A percentile compares a stretch with the other conserved stretches of the same genome.
Conservation (phyloP, 129 eudicot genomes). For the Flaveria trinervia region DNA sequence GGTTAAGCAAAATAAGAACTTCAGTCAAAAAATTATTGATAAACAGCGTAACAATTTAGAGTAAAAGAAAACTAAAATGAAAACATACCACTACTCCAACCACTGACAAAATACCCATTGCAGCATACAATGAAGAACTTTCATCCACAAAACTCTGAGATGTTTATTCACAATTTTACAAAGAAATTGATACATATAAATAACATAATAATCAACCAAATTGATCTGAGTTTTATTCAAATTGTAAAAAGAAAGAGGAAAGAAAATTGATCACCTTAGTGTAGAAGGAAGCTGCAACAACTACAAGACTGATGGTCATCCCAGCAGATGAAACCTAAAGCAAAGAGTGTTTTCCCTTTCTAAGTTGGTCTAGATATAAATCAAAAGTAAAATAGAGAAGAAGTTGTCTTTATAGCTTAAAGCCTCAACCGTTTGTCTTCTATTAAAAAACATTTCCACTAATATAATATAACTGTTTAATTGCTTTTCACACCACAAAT, state of each 20-base stretch:
- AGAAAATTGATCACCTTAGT: conserved; percentile 52
- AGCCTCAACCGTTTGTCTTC: neutral
- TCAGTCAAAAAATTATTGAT: neutral
- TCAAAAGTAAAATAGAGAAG: neutral
- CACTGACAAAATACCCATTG: conserved; percentile 68
- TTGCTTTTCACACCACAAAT: neutral
- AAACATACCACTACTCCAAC: conserved; percentile 91
- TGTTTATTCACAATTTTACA: conserved; percentile 7
- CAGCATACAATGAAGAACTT: conserved; percentile 52
- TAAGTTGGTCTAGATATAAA: neutral
- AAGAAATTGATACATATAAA: neutral
- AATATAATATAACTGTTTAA: neutral
- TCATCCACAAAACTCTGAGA: conserved; percentile 57
- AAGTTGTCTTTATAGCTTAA: neutral
- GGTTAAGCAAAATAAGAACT: conserved; percentile 24
- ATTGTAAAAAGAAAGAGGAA: neutral
- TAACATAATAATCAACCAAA: neutral
- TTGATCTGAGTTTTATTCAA: neutral
- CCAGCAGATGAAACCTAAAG: conserved; percentile 78
- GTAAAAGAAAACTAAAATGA: neutral
- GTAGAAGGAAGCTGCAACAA: conserved; percentile 71
- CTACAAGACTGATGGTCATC: conserved; percentile 79
- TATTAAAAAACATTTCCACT: neutral
- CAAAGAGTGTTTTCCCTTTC: neutral
- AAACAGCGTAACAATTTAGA: neutral